phyloP scores from a whole-genome alignment of 2,329 filamentous ascomycete species.

The Sporothrix variecibatus region DNA sequence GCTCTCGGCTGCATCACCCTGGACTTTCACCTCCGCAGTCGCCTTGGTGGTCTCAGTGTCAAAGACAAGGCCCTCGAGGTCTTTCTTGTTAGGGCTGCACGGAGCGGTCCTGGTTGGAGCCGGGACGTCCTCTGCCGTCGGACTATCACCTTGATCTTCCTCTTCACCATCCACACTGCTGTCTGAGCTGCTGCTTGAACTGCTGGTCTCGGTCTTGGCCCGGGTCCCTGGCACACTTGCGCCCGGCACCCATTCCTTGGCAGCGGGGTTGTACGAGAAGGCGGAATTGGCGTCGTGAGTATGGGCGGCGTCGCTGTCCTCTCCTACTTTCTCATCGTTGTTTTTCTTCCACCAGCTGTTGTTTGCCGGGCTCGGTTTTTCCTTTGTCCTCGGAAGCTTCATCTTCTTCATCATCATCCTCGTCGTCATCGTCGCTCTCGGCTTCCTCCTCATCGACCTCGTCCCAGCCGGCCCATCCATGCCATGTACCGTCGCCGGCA shows the following conservation, averaged over 20 bases:
- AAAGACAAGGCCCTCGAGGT: neutral
- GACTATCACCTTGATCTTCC: neutral
- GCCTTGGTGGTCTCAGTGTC: neutral
- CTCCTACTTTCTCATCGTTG: neutral
- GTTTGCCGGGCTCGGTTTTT: neutral
- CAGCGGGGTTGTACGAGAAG: neutral
- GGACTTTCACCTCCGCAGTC: neutral
- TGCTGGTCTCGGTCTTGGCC: neutral
- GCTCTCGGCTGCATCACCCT: neutral
- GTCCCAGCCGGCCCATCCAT: constrained; percentile 28
- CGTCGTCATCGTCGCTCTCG: neutral
- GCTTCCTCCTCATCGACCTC: neutral
- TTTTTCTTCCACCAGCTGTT: neutral
- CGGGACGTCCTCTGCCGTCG: neutral
- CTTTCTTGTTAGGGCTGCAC: neutral
- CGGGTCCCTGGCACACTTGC: neutral
- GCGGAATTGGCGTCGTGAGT: neutral
- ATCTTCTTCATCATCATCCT: neutral
- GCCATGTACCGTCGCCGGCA: neutral
- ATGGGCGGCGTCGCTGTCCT: neutral
- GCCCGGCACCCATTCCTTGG: neutral
- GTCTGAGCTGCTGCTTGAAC: neutral
- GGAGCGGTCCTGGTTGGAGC: neutral
- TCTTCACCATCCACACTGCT: neutral
- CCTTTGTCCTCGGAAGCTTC: neutral